Evolutionary conservation across 768 basidiomycete genomes (phyloP), one percentile per base, ranked within the genome.

Genomic region (Tylopilus sp.): DNA sequence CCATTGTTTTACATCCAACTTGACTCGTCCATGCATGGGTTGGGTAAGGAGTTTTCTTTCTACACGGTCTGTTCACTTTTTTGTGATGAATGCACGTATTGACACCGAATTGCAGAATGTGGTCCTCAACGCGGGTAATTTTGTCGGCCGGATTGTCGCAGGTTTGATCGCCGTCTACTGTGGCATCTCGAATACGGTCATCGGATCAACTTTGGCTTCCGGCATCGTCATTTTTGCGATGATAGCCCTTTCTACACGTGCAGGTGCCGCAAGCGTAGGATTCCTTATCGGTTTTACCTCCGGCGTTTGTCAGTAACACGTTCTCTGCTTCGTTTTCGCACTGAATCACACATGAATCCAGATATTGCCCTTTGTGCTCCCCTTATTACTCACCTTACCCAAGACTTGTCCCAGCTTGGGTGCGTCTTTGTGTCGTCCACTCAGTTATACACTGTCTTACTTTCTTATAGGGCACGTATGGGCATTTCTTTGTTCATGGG

Each of bases 1-100:
- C 57, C 57, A 5, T 40, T 79, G 31, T 82, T 81, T 62, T 84
- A 79, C 57, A 65, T 85, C 17, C 83, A 85, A 51, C 67, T 83
- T 13, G 75, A 80, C 47, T 75, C 82, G 8, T 71, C 77, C 28
- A 69, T 71, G 48, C 77, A 79, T 50, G 76, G 76, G 2, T 65
- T 81, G 26, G 64, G 69, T 13, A 58, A 69, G 18, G 62, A 57
- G 23, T 67, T 85, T 12, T 77, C 82, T 1, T 84, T 85, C 58
- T 82, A 83, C 57, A 75, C 73, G 43, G 82, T 82, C 47, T 25
- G 69, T 26, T 38, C 23, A 3, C 6, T 28, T 45, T 48, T 33
- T 51, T n/a, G 46, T 39, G 10, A 7, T 42, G 22, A 28, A 36
- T 38, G 15, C 26, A 15, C 31, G 30, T 44, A n/a, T 44, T 52